A percentile compares a stretch with the other conserved stretches of the same genome.
These are phyloP conservation scores for Nicotiana rustica DNA, from an alignment of 305 asterid species.

Conservation along the genomic window DNA sequence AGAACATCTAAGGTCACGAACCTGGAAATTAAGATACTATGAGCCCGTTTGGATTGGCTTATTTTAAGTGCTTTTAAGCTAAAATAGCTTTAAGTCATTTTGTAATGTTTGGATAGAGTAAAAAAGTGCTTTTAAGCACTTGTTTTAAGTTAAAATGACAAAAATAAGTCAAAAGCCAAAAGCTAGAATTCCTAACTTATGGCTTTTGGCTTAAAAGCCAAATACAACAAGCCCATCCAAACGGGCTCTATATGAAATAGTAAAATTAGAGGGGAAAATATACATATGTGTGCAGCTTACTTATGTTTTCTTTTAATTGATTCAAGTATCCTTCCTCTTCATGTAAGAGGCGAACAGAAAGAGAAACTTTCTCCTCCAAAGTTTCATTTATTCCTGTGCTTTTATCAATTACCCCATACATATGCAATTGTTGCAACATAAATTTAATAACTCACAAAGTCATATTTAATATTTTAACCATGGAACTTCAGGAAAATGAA, in stretches of 20 bases:
- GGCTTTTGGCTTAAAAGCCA: too few relatives aligned
- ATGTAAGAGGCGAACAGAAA: slow-evolving; percentile 8
- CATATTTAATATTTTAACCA: neutral
- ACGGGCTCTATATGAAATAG: neutral
- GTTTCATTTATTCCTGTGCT: neutral
- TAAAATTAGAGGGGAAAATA: neutral
- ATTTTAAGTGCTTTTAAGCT: too few relatives aligned
- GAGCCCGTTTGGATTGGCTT: too few relatives aligned
- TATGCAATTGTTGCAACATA: neutral
- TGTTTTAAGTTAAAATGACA: too few relatives aligned
- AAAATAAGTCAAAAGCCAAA: too few relatives aligned
- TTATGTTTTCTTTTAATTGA: neutral
- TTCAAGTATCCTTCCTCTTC: neutral
- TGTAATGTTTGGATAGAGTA: too few relatives aligned
- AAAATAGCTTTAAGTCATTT: too few relatives aligned
- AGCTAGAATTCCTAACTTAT: too few relatives aligned
- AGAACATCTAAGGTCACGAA: neutral
- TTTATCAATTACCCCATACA: neutral
- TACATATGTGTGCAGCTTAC: neutral
- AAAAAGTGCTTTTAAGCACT: too few relatives aligned
- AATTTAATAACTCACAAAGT: neutral
- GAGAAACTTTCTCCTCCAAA: neutral
- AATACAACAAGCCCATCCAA: too few relatives aligned
- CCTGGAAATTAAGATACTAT: neutral
- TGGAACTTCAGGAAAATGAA: neutral